Evolutionary conservation across 352 stramenopile species (phyloP), one percentile per base, ranked within the genome.

Genomic region (Phytophthora cajani): DNA sequence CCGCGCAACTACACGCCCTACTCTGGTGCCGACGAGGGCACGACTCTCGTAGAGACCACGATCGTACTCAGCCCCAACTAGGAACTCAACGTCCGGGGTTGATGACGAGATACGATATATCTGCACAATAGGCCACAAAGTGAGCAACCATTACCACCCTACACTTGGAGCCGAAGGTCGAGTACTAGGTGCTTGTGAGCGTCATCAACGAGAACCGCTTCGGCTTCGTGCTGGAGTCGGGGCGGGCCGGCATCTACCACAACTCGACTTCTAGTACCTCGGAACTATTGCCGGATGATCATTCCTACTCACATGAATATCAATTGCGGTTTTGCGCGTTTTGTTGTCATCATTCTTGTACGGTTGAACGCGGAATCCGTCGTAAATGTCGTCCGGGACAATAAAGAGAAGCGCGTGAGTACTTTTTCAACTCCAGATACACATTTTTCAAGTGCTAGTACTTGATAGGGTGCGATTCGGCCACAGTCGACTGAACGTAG

Each of bases 141-240:
- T 33, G 30, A 33, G 30, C 30, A 33, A 33, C 30, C 30, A 33
- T 33, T 27, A 27, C 23, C 23, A 2, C 23, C 23, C 23, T 3
- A 23, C 21, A 23, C 21, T 54, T 95, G 6, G 77, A 91, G 40
- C 89, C 89, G 0, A 93, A 93, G 65, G 91, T 96, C 52, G 74
- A 95, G 62, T 96, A 96, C 42, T 77, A 96, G 54, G 84, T 96
- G 52, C 65, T 96, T 51, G 88, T 93, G 64, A 96, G 89, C 38
- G 86, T 93, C 30, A 90, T 94, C 64, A 96, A 96, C 67, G 89
- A 96, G 71, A 96, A 96, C 70, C 86, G 89, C 32, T 96, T 96
- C 46, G 89, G 84, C 3, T 96, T 96, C 50, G 70, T 93, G 46
- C 65, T 96, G 3, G 82, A 93, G 51, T 77, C 86, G n/a, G 89